Evolutionary conservation across 2,329 filamentous ascomycete genomes (phyloP), one percentile per base, ranked within the genome.

Genomic region (Aureobasidium sp.): DNA sequence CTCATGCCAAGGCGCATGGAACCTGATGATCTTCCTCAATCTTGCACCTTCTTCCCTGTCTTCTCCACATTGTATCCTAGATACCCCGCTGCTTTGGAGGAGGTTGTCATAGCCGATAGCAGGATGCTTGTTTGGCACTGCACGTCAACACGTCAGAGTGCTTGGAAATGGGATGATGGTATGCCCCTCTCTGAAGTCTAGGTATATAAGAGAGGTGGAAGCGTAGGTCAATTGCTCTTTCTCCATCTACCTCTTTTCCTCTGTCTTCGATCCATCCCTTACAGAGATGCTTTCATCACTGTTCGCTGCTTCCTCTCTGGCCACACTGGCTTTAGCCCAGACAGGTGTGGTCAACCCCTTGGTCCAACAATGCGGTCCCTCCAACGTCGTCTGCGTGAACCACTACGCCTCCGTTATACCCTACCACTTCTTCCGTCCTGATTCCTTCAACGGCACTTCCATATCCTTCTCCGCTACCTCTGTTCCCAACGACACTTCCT

Each of bases 381-480:
- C 59, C 29, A 67, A 69, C 37, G 68, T 76, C 24, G 70, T 75
- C 46, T 77, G 74, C 63, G 66, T 77, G 48, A 73, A 76, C 44
- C 71, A 69, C 63, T 77, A 76, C 69, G 75, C 63, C 9, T 66
- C 70, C 5, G 70, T 71, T 5, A 61, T 70, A 39, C 75, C 74
- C 3, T 75, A 76, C 62, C 73, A 73, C 61, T 77, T 77, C 69
- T 73, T 70, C 63, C 71, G 74, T 20, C 72, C 74, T 53, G 72
- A 73, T 44, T 68, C 71, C 20, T 70, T 67, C 1, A 67, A 65
- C 46, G 63, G 66, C n/a, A 74, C 72, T 9, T 66, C 71, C 60
- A 77, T 77, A 61, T 61, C 77, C 12, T 71, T 78, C 27, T 77
- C 74, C 57, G 72, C 77, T 62, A 66, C 68, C n/a, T 59, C 47